phyloP scores from a whole-genome alignment of 1,139 yeast genomes.

The Pichia sp. region DNA sequence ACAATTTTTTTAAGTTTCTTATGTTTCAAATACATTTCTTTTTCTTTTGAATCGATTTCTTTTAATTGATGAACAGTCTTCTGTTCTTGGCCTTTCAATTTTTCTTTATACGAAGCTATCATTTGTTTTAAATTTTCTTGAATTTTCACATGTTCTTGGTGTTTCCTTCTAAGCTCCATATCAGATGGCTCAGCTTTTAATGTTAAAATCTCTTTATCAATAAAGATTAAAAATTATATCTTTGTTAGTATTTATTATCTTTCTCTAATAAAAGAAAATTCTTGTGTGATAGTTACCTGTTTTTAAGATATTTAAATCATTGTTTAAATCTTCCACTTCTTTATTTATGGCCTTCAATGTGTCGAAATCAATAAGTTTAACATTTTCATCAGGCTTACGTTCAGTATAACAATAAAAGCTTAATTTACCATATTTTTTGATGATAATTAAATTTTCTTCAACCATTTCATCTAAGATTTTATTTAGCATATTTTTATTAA shows the following conservation, averaged over 20 bases:
- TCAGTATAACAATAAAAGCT: constrained; percentile 31
- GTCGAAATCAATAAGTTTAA: constrained; percentile 12
- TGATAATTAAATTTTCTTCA: constrained; percentile 26
- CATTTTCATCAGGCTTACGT: neutral
- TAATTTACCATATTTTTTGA: constrained; percentile 35
- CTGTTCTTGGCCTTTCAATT: no score
- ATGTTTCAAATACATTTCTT: neutral
- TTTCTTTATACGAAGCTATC: neutral
- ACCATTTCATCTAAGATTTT: constrained; percentile 31
- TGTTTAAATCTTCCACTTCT: constrained; percentile 11
- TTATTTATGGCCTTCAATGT: constrained; percentile 9
- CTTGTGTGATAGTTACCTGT: constrained; percentile 1
- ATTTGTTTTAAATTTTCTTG: neutral
- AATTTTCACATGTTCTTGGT: neutral
- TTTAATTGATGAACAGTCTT: neutral
- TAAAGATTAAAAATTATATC: neutral
- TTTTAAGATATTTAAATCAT: constrained; percentile 11
- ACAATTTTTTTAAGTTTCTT: constrained; percentile 9
- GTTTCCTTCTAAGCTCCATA: neutral
- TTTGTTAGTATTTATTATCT: neutral
- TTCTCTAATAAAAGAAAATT: neutral
- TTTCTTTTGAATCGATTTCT: neutral
- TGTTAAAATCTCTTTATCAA: neutral
- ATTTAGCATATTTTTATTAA: constrained; percentile 29
- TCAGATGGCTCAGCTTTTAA: constrained; percentile 7